Evolutionary conservation across 805 yeast genomes (phyloP).

Genomic region (Blastobotrys muscicola): DNA sequence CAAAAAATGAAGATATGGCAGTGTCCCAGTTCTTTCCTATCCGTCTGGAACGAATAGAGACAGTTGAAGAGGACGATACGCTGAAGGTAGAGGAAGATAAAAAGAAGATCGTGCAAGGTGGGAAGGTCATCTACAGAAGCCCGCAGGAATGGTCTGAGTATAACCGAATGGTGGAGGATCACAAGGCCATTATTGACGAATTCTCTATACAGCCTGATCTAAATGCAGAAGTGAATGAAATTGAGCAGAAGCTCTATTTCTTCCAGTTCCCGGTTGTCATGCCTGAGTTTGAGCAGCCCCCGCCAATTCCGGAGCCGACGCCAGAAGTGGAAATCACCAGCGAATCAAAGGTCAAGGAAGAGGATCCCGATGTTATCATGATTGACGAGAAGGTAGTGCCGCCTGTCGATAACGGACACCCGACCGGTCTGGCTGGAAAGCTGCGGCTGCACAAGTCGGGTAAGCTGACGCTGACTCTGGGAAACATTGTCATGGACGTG

Average conservation of each 20-base stretch:
- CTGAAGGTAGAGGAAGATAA: slow-evolving; percentile 1
- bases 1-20: slow-evolving; percentile 1
- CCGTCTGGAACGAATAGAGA: slow-evolving; percentile 15
- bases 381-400: slow-evolving; percentile 3
- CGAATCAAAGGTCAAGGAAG: slow-evolving; percentile 3
- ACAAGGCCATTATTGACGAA: slow-evolving; percentile 13
- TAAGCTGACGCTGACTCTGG: slow-evolving; percentile 62
- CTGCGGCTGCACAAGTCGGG: slow-evolving; percentile 79
- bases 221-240: slow-evolving; percentile 8
- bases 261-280: slow-evolving; percentile 42
- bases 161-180: slow-evolving; percentile 11
- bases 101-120: background rate
- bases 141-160: slow-evolving; percentile 9
- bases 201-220: slow-evolving; percentile 9
- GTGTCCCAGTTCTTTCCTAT: slow-evolving; percentile 19
- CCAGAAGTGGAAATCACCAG: slow-evolving; percentile 5
- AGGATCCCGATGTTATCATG: slow-evolving; percentile 10
- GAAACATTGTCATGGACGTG: slow-evolving; percentile 59
- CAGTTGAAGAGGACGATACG: slow-evolving; percentile 5
- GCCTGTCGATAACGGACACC: slow-evolving; percentile 2
- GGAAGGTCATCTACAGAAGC: slow-evolving; percentile 1
- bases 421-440: slow-evolving; percentile 59
- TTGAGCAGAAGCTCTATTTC: slow-evolving; percentile 27
- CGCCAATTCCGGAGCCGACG: background rate
- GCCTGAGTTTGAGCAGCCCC: slow-evolving; percentile 29